phyloP scores from a whole-genome alignment of 108 stramenopile species.

The Cyclotella sp. region DNA sequence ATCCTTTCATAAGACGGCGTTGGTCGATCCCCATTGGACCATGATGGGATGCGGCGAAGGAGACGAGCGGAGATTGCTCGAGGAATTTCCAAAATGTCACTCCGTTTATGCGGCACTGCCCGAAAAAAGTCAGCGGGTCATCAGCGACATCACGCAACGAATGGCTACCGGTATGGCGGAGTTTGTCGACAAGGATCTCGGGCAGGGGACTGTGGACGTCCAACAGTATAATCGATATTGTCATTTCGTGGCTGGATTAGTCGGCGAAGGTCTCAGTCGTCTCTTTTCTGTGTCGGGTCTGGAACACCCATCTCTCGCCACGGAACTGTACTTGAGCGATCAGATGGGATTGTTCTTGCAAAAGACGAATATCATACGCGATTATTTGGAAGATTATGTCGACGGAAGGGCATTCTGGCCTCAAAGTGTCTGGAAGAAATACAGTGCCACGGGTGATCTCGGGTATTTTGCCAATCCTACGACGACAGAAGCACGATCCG shows the following conservation, averaged over 20 bases:
- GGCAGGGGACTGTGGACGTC: constrained; percentile 93
- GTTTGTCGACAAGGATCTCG: constrained; percentile 96
- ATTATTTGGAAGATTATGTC: constrained; percentile 99
- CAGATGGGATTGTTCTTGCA: constrained; percentile 99
- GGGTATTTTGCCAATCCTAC: constrained; percentile 86
- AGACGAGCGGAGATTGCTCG: constrained; percentile 90
- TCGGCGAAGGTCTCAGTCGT: constrained; percentile 97
- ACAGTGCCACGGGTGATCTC: constrained; percentile 77
- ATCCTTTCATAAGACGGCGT: constrained; percentile 88
- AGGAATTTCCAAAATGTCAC: constrained; percentile 93
- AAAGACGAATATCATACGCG: constrained; percentile 99
- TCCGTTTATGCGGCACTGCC: constrained; percentile 77
- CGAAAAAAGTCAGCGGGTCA: constrained; percentile 75
- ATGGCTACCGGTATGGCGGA: constrained; percentile 91
- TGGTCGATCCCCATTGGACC: constrained; percentile 86
- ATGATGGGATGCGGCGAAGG: constrained; percentile 95
- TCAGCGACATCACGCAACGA: constrained; percentile 92
- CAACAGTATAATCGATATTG: constrained; percentile 97
- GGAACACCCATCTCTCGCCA: constrained; percentile 70
- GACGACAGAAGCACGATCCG: constrained; percentile 46
- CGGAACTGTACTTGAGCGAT: constrained; percentile 81
- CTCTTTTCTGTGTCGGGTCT: constrained; percentile 90
- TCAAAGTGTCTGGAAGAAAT: constrained; percentile 92
- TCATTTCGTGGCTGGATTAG: constrained; percentile 98
- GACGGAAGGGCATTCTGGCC: constrained; percentile 99